phyloP scores from a whole-genome alignment of 345 rosid genomes.

The Corymbia maculata region DNA sequence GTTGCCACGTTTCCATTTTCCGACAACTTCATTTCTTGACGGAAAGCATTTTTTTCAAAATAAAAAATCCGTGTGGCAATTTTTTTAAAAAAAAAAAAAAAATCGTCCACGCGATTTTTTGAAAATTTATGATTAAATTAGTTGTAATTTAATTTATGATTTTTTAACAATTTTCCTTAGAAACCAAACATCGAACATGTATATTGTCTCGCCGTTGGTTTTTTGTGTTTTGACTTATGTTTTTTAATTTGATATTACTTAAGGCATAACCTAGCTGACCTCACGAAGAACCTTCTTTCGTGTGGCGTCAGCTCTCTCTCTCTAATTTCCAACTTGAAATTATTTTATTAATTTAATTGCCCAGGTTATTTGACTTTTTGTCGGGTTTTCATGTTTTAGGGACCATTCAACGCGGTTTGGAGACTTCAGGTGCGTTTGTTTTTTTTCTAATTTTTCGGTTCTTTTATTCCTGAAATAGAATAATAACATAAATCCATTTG shows the following conservation, averaged over 20 bases:
- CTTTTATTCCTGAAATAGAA: too few species aligned
- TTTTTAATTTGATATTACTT: not conserved
- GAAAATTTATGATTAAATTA: not conserved
- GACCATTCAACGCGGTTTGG: not conserved
- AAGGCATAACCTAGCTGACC: not conserved
- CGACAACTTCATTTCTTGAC: too few species aligned
- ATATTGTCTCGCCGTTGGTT: not conserved
- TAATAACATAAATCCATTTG: too few species aligned
- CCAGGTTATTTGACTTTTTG: not conserved
- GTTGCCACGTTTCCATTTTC: too few species aligned
- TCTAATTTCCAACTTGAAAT: not conserved
- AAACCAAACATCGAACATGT: not conserved
- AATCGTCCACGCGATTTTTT: too few species aligned
- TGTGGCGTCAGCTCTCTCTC: not conserved
- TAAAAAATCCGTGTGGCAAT: too few species aligned
- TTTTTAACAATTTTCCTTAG: not conserved
- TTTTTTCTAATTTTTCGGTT: too few species aligned
- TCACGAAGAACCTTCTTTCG: not conserved
- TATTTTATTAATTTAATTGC: not conserved
- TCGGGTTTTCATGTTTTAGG: not conserved
- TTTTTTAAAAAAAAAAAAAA: too few species aligned
- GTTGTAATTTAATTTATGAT: rapidly evolving
- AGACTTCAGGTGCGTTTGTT: not conserved
- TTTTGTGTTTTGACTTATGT: not conserved
- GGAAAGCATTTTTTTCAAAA: too few species aligned